phyloP scores from a whole-genome alignment of 345 rosid genomes.

The Lepidium africanum region DNA sequence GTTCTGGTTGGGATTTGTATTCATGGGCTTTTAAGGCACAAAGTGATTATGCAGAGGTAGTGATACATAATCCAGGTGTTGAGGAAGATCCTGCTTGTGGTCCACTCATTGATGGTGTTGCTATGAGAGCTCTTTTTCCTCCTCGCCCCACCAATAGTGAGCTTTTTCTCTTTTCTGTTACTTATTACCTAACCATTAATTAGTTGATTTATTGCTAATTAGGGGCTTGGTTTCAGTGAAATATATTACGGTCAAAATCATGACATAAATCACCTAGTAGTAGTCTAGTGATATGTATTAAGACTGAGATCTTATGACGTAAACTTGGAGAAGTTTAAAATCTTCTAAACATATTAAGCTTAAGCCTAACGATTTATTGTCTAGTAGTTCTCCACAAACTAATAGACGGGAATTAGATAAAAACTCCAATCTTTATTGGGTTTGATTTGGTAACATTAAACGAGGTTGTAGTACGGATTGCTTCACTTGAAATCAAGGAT shows the following conservation, averaged over 20 bases:
- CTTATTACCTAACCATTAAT: neutral
- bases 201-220: neutral
- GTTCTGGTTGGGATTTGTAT: conserved; percentile 75
- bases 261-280: neutral
- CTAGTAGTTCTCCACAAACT: too few species aligned
- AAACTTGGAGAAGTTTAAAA: too few species aligned
- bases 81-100: conserved; percentile 91
- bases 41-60: conserved; percentile 31
- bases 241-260: neutral
- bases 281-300: too few species aligned
- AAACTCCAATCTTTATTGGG: too few species aligned
- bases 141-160: conserved; percentile 52
- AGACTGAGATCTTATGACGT: too few species aligned
- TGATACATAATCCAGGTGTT: conserved; percentile 74
- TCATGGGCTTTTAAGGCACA: conserved; percentile 66
- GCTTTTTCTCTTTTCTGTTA: neutral
- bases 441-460: too few species aligned
- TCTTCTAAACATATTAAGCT: too few species aligned
- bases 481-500: too few species aligned
- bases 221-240: neutral
- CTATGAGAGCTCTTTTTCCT: conserved; percentile 50
- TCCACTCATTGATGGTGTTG: conserved; percentile 68
- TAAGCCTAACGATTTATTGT: too few species aligned
- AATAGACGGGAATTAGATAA: too few species aligned
- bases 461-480: too few species aligned